Percentiles rank a stretch among this genome's conserved stretches.
Conservation (phyloP, 371 early-diverging fungal genomes). For the Mortierella sp. region DNA sequence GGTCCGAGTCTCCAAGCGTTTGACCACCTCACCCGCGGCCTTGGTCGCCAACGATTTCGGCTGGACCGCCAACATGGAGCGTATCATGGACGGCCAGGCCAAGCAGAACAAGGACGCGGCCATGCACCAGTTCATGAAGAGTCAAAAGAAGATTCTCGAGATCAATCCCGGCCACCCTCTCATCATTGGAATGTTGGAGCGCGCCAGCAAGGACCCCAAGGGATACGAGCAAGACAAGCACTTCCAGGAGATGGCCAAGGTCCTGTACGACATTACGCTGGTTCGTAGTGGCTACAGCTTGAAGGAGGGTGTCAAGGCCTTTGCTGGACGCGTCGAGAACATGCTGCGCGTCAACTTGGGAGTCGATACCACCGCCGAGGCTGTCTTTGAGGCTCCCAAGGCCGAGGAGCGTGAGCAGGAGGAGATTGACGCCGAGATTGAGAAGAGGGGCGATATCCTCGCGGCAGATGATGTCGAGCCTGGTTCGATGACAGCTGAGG, state of each 20-base stretch:
- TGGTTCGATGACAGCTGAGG: slow-evolving; percentile 35
- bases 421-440: slow-evolving; percentile 53
- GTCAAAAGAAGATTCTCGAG: slow-evolving; percentile 85
- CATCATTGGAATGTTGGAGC: slow-evolving; percentile 68
- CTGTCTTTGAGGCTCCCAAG: slow-evolving; percentile 58
- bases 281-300: slow-evolving; percentile 83
- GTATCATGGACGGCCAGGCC: slow-evolving; percentile 74
- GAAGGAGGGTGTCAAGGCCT: slow-evolving; percentile 67
- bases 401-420: slow-evolving; percentile 56
- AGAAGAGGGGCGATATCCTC: slow-evolving; percentile 57
- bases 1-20: slow-evolving; percentile 75
- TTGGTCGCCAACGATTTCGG: slow-evolving; percentile 82
- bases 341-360: slow-evolving; percentile 77
- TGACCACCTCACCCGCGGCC: slow-evolving; percentile 83
- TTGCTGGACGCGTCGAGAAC: slow-evolving; percentile 79
- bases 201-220: slow-evolving; percentile 59
- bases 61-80: slow-evolving; percentile 89
- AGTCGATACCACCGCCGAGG: slow-evolving; percentile 62
- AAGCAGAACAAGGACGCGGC: slow-evolving; percentile 69
- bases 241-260: slow-evolving; percentile 68
- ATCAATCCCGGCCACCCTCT: slow-evolving; percentile 88
- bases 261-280: slow-evolving; percentile 84
- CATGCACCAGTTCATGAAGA: slow-evolving; percentile 69
- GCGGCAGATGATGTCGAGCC: slow-evolving; percentile 42
- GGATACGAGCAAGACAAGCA: slow-evolving; percentile 62